Conservation (phyloP, 2,329 filamentous ascomycete genomes). For the Pyricularia pennisetigena region DNA sequence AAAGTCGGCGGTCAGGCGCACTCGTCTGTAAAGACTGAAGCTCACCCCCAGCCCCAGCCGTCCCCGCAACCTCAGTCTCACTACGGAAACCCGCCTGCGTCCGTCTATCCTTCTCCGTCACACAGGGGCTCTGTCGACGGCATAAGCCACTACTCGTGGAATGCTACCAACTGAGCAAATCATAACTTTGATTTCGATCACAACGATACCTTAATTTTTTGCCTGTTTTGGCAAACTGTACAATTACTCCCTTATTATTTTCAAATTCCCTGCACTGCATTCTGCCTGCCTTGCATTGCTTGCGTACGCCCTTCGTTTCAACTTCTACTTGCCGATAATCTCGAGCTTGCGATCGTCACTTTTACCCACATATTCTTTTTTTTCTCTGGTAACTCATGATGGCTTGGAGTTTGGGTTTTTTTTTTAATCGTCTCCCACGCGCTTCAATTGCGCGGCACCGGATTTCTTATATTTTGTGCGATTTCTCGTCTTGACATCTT, state of each 20-base stretch:
- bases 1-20: conserved; percentile 20
- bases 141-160: conserved; percentile 50
- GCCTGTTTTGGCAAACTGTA: not conserved
- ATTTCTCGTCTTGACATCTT: not conserved
- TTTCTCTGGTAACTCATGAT: not conserved
- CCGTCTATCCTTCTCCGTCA: conserved; percentile 21
- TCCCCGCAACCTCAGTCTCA: conserved; percentile 18
- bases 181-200: not conserved
- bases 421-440: not conserved
- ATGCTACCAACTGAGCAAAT: conserved; percentile 25
- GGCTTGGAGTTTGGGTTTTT: not conserved
- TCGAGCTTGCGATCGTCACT: not conserved
- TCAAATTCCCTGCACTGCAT: not conserved
- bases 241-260: not conserved
- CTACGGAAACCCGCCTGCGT: not conserved
- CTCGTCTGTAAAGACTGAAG: conserved; percentile 20
- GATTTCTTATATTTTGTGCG: not conserved
- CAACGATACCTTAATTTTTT: not conserved
- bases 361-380: not conserved
- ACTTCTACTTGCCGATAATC: not conserved
- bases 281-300: not conserved
- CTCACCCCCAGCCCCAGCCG: not conserved
- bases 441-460: not conserved
- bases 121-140: conserved; percentile 38
- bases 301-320: not conserved